Base-by-base conservation (phyloP, 495 filamentous ascomycete genomes). In the Filosporella fistucella region DNA sequence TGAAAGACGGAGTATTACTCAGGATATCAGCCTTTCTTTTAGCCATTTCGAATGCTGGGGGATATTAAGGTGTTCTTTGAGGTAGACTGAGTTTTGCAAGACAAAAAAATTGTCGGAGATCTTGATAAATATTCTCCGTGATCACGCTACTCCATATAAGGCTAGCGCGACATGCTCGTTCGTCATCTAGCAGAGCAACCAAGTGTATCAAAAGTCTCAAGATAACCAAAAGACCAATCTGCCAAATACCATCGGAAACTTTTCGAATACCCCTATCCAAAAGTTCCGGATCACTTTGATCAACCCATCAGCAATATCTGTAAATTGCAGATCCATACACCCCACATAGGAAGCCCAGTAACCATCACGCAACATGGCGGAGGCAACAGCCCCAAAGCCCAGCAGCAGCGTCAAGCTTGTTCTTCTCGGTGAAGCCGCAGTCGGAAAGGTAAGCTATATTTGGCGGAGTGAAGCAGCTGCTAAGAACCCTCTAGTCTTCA, bases 391-490 rank as follows among this genome's bases (percentile, higher is more conserved):
- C 49, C 85, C 91, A 45, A 97, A 96, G 74, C 93, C 91, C 39
- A 96, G 90, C 74, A 96, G 89, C 77, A 97, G 93, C 66, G 93
- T 98, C 62, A 98, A 98, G 80, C 84, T 98, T 38, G 93, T 98
- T 50, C 78, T 98, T 58, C 81, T 98, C 34, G 93, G 93, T 39
- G 93, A 98, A 68, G 94, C 93, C 32, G 93, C 93, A 45, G 93
- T 98, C 28, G 93, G 93, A 74, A 98, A 98, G 85, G 93, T 96
- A 78, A 14, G 6, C 20, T 17, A 43, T 2, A 30, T 43, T 23
- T 42, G 11, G 9, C 6, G 6, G 13, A 2, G 4, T 32, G 12
- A 4, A 32, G 16, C 10, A 6, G 3, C 6, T 32, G 2, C 13
- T 30, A 16, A 29, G 20, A 29, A 4, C 23, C 16, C 6, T 11